Evolutionary conservation across 805 yeast species (phyloP), one percentile per base, ranked within the genome.

Genomic region (Starmerella floricola): DNA sequence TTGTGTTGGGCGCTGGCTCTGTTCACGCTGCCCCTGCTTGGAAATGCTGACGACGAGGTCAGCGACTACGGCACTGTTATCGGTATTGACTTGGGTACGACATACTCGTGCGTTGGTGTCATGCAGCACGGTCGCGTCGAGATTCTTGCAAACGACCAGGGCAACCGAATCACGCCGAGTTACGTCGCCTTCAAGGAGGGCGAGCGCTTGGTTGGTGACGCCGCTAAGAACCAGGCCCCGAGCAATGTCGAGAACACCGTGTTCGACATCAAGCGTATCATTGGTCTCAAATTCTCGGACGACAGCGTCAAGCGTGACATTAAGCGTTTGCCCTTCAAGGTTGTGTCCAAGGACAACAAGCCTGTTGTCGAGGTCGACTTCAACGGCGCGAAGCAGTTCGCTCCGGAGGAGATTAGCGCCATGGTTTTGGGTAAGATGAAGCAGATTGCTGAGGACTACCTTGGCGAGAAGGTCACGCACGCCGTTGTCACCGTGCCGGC

Each of bases 81-180:
- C 54, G 94, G 97, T 67, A 88, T 88, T 60, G 97, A 88, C 71
- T 74, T 88, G 68, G 98, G 98, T 63, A 87, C 96, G 48, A 87
- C 96, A 2, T 87, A 87, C 68, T 86, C 95, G 1, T 87, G 96
- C 77, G 96, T 87, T 44, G 96, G 95, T 54, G 85, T 75, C 36
- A 75, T 76, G 80, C 74, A 73, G 57, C 75, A 78, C 55, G 93
- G 87, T 58, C 73, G 86, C 59, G 94, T 88, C 39, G 96, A 86
- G 61, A 86, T 86, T 55, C 71, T 86, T 51, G 94, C 95, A 51
- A 86, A 86, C 60, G 95, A 86, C 66, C 96, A 86, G 69, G 96
- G 96, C 70, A 84, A 85, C 69, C 81, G 96, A 73, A 86, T 87
- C 56, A 86, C 96, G 16, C 96, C 96, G 21, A 84, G 94, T 1